Evolutionary conservation across 768 basidiomycete species (phyloP), one percentile per base, ranked within the genome.

Genomic region (Xerocomus spinulosus): DNA sequence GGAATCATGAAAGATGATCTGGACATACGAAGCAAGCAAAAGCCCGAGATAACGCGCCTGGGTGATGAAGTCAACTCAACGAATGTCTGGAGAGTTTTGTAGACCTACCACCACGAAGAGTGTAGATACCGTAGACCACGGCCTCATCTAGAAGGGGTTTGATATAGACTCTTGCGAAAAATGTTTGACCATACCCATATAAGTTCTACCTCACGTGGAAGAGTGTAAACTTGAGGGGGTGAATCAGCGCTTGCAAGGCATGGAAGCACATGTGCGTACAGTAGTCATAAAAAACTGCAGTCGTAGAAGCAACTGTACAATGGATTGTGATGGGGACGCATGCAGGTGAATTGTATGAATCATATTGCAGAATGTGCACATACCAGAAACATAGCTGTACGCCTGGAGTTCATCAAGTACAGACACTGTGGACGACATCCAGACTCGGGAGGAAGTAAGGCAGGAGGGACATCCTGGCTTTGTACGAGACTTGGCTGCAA

Each of bases 21-120:
- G 15, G 17, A 54, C 46, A 9, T 35, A 54, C 54, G 28, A 26
- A 28, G 23, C 37, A 15, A 54, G 26, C 13, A n/a, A 38, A 10
- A 55, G 43, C 34, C 54, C 52, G 3, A 54, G 2, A 14, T 55
- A 54, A 28, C 53, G 53, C 0, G 47, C 28, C 53, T 54, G 23
- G 9, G 18, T 12, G 21, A 23, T 37, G 21, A 14, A 18, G 12
- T 45, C 4, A 43, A 33, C 8, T 33, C 20, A 18, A 26, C 14
- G 34, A 12, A 13, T 0, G 28, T 14, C 2, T 12, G 7, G 36
- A 32, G 15, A 25, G 15, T 14, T 37, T 21, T 28, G 36, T 37
- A 10, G 8, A 32, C n/a, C 2, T 46, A 56, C 55, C 45, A 44
- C 30, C 12, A 56, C 21, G 34, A 50, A 56, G 26, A 56, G 49